A percentile compares a stretch with the other conserved stretches of the same genome.
These are phyloP conservation scores for Ascochyta clinopodiicola DNA, from an alignment of 2,329 filamentous ascomycete genomes.

Conservation along the genomic window DNA sequence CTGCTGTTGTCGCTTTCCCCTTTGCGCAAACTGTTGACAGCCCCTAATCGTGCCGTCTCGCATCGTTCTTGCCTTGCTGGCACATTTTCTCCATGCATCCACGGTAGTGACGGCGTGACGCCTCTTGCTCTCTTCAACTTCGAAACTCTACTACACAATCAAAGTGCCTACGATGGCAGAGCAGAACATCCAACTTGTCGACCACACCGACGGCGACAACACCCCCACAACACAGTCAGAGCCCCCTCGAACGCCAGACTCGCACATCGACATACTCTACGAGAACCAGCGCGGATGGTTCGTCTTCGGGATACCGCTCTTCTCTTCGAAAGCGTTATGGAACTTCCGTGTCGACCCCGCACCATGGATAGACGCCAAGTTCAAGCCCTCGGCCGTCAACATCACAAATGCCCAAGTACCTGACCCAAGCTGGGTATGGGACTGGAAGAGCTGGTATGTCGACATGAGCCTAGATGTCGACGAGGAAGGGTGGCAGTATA, in stretches of 20 bases:
- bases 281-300: conserved; percentile 95
- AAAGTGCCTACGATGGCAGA: conserved; percentile 44
- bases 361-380: conserved; percentile 76
- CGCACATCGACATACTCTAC: conserved; percentile 79
- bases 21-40: conserved; percentile 13
- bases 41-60: conserved; percentile 28
- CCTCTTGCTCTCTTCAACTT: conserved; percentile 20
- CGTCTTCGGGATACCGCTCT: conserved; percentile 87
- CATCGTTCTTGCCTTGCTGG: conserved; percentile 29
- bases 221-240: conserved; percentile 30
- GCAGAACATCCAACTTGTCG: conserved; percentile 73
- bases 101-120: conserved; percentile 36
- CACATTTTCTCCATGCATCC: conserved; percentile 35
- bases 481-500: conserved; percentile 95
- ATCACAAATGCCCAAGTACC: conserved; percentile 90
- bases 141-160: not conserved
- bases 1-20: conserved; percentile 4
- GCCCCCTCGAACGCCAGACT: conserved; percentile 29
- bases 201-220: conserved; percentile 55
- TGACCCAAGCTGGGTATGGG: conserved; percentile 95
- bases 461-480: conserved; percentile 84
- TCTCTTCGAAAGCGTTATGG: conserved; percentile 79
- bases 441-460: conserved; percentile 73
- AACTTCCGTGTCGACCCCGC: conserved; percentile 80
- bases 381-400: conserved; percentile 66